Conservation (phyloP, 192 early-diverging fungal genomes). For the Lobosporangium transversale region DNA sequence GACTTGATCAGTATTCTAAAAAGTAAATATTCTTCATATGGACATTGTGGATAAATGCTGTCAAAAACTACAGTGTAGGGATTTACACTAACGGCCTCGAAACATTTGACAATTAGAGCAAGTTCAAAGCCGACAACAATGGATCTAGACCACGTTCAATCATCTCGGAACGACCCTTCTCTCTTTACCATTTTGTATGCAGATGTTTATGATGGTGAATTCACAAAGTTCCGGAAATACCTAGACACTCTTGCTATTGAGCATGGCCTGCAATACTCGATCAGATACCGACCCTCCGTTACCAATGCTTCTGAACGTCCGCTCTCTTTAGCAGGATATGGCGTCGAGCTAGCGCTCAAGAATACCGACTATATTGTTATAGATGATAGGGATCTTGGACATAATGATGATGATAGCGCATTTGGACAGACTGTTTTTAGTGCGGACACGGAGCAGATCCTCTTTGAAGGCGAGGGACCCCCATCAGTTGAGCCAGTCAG, state of each 20-base stretch:
- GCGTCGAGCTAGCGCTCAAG: constrained; percentile 94
- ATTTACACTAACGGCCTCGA: too few relatives aligned
- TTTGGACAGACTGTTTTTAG: constrained; percentile 29
- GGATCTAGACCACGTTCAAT: constrained; percentile 42
- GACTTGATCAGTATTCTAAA: constrained; percentile 6
- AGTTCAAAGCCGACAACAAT: constrained; percentile 30
- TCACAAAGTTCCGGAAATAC: constrained; percentile 66
- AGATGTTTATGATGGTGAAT: constrained; percentile 68
- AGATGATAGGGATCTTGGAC: constrained; percentile 84
- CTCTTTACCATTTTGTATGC: constrained; percentile 78
- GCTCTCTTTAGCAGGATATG: constrained; percentile 85
- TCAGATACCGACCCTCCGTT: constrained; percentile 76
- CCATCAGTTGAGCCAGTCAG: constrained; percentile 62
- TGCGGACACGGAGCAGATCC: constrained; percentile 12
- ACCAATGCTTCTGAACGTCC: background rate
- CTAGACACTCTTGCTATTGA: constrained; percentile 61
- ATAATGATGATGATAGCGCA: constrained; percentile 22
- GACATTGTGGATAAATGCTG: too few relatives aligned
- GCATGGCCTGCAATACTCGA: constrained; percentile 65
- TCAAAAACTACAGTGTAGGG: too few relatives aligned
- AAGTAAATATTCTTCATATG: background rate
- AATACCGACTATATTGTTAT: constrained; percentile 96
- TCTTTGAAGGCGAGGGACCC: constrained; percentile 59
- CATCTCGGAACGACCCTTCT: background rate
- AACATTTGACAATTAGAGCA: constrained; percentile 1